These are phyloP conservation scores for Xylaria sp. DNA, from an alignment of 2,329 filamentous ascomycete species.

Conservation along the genomic window DNA sequence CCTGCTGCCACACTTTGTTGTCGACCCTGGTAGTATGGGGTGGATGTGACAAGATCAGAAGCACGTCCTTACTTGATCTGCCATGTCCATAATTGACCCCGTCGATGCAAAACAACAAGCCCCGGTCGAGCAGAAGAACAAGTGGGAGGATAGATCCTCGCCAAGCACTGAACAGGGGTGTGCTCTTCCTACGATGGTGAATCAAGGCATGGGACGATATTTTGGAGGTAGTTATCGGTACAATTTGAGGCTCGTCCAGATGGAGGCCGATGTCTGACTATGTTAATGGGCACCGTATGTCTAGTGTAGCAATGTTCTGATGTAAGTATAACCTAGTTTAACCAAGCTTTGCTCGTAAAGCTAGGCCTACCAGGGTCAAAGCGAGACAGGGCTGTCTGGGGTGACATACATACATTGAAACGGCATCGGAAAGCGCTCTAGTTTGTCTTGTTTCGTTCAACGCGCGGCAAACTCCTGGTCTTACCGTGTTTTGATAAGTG, in stretches of 20 bases:
- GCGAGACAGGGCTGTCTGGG: constrained; percentile 28
- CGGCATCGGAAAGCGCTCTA: constrained; percentile 32
- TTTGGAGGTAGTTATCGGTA: constrained; percentile 19
- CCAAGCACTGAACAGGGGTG: constrained; percentile 15
- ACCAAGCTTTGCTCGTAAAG: constrained; percentile 13
- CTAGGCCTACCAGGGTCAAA: constrained; percentile 7
- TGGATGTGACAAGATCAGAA: constrained; percentile 50
- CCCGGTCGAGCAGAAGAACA: constrained; percentile 35
- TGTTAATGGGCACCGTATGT: constrained; percentile 3
- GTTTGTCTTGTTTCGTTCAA: constrained; percentile 41
- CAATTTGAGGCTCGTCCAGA: constrained; percentile 18
- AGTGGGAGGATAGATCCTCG: constrained; percentile 28
- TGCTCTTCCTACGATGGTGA: constrained; percentile 26
- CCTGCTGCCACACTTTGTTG: constrained; percentile 53
- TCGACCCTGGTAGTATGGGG: constrained; percentile 47
- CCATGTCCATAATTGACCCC: constrained; percentile 45
- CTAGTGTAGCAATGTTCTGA: constrained; percentile 8
- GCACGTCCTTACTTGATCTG: constrained; percentile 50
- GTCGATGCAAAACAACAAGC: constrained; percentile 44
- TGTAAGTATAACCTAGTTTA: not conserved
- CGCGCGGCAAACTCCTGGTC: constrained; percentile 35
- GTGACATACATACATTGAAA: constrained; percentile 37
- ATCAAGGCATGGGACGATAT: constrained; percentile 31
- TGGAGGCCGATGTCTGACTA: constrained; percentile 2
- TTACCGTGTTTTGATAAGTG: constrained; percentile 33